These are phyloP conservation scores for Ambrosiella cleistominuta DNA, from an alignment of 2,329 filamentous ascomycete genomes.

Conservation along the genomic window DNA sequence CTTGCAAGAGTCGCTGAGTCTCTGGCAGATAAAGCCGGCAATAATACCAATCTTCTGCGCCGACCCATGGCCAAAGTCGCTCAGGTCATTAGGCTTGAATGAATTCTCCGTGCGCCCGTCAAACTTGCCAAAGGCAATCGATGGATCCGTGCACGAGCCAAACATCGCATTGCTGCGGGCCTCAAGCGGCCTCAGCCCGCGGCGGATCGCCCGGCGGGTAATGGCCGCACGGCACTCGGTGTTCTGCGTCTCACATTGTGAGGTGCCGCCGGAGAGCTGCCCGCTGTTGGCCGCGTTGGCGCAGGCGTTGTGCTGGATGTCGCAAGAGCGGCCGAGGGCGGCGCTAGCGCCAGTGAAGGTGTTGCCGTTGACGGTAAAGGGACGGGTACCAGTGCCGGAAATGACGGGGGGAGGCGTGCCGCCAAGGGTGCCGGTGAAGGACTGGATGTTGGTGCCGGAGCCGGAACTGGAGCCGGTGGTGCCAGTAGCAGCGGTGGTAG, in stretches of 20 bases:
- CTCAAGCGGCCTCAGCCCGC: slow-evolving; percentile 1
- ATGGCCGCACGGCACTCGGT: slow-evolving; percentile 20
- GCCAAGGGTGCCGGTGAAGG: slow-evolving; percentile 27
- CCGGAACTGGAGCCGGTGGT: slow-evolving; percentile 13
- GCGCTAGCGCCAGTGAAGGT: slow-evolving; percentile 33
- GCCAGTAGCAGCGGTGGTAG: slow-evolving; percentile 6
- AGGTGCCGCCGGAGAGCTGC: slow-evolving; percentile 17
- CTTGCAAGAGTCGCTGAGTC: slow-evolving; percentile 20
- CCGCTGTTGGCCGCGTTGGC: slow-evolving; percentile 31
- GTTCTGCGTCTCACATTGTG: slow-evolving; percentile 27
- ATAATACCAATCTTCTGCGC: slow-evolving; percentile 25
- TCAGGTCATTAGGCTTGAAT: slow-evolving; percentile 23
- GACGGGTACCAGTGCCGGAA: slow-evolving; percentile 21
- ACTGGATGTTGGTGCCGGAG: slow-evolving; percentile 24
- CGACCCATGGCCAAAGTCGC: slow-evolving; percentile 35
- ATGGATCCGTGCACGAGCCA: slow-evolving; percentile 29
- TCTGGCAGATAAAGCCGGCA: slow-evolving; percentile 29
- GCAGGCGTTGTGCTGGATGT: slow-evolving; percentile 33
- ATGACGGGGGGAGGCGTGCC: slow-evolving; percentile 26
- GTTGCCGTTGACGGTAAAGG: slow-evolving; percentile 35
- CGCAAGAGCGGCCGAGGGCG: slow-evolving; percentile 30
- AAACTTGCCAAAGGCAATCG: slow-evolving; percentile 30
- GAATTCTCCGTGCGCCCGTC: slow-evolving; percentile 29
- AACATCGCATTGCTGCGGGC: slow-evolving; percentile 16
- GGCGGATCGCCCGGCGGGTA: slow-evolving; percentile 13